These are phyloP conservation scores for Arabidopsis lyrata DNA, from an alignment of 441 rosid genomes.

Conservation along the genomic window DNA sequence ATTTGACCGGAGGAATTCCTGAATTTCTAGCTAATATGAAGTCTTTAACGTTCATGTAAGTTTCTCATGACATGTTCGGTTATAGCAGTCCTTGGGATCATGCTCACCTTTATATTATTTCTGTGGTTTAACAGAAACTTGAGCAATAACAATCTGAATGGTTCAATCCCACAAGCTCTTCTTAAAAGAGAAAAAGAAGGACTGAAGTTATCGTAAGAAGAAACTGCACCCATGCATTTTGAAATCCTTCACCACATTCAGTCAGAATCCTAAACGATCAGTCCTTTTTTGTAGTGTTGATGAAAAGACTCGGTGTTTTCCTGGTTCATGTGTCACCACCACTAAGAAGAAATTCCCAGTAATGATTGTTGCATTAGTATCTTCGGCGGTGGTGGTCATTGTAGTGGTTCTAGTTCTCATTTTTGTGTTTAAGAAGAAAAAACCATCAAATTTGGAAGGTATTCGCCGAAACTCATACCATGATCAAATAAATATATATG, in stretches of 20 bases:
- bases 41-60: slow-evolving; percentile 23
- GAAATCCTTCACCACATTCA: background rate
- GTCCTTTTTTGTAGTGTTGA: slow-evolving; percentile 22
- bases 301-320: background rate
- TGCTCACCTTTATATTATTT: background rate
- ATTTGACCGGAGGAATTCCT: slow-evolving; percentile 16
- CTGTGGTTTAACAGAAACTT: slow-evolving; percentile 18
- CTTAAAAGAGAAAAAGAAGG: slow-evolving; percentile 22
- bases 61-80: background rate
- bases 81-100: background rate
- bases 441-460: background rate
- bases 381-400: slow-evolving; percentile 7
- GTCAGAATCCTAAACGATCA: background rate
- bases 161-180: slow-evolving; percentile 37
- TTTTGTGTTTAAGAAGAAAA: slow-evolving; percentile 13
- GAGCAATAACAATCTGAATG: slow-evolving; percentile 32
- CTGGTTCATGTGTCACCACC: slow-evolving; percentile 22
- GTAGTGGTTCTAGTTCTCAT: background rate
- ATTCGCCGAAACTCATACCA: too few relatives aligned
- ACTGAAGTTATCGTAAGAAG: slow-evolving; percentile 28
- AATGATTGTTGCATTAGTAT: slow-evolving; percentile 6
- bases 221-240: background rate
- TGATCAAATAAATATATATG: too few relatives aligned
- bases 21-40: slow-evolving; percentile 37
- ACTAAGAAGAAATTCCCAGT: slow-evolving; percentile 32